Evolutionary conservation across 1,139 yeast genomes (phyloP), one percentile per base, ranked within the genome.

Genomic region (Saccharomyces hybrid): DNA sequence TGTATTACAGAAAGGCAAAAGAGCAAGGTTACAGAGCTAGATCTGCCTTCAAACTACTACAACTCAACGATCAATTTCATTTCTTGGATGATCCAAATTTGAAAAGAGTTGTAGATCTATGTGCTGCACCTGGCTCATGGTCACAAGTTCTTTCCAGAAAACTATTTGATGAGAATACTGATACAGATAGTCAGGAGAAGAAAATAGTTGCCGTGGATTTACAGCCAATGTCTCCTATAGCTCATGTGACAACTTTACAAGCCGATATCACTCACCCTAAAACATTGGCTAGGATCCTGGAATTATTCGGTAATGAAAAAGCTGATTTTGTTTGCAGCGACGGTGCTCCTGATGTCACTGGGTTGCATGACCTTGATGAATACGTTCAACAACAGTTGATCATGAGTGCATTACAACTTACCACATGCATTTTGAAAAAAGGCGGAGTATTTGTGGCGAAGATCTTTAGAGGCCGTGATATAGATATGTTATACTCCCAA

Each of bases 51-150:
- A 93, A 93, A 68, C 78, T 93, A 16, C 77, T 93, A 8, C 99
- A 93, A 69, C 74, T 93, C 48, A 86, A 93, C 66, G 96, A 91
- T 55, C 91, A 91, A 69, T 93, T 93, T 69, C 84, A 86, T 60
- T 68, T 69, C 52, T 77, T 93, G 11, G 86, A 93, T 63, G 78
- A 83, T 53, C 64, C 63, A 13, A 87, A 82, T 38, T 81, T 89
- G 42, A 77, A 77, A 48, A 75, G 97, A 62, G 99, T 93, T 5
- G 99, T 93, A 8, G 99, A 93, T 72, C 77, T 93, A 46, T 93
- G 99, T 77, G 99, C 99, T 19, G 99, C 99, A 3, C 99, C 99
- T 0, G 99, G 99, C 1, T 89, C 97, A 3, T 93, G 99, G 99
- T 88, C 96, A 1, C 99, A 93, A 68, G 99, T 93, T 1, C 78